Base-by-base conservation (phyloP, 164 flowering plant species). In the Tetrastigma voinierianum region DNA sequence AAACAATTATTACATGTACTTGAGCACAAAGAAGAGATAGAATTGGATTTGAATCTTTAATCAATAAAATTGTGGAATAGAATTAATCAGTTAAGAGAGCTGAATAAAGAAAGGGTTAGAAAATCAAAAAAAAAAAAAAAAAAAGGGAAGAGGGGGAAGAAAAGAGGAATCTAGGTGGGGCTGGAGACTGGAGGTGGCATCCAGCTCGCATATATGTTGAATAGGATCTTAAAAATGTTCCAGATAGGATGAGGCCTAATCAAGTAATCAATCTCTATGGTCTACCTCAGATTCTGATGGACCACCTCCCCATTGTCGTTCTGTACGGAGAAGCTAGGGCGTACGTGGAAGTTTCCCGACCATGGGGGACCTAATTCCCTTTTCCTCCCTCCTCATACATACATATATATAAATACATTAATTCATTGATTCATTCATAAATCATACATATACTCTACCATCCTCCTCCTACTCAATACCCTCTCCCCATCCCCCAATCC, bases 151-250 rank as follows among this genome's bases (percentile, higher is more conserved):
- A n/a, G n/a, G n/a, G n/a, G n/a, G 20, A 14, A 53, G 10, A 14
- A 17, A n/a, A 17, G 23, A 10, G 21, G 23, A 53, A 53, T 53
- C 56, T 53, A 17, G 21, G 23, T 10, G 3, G 56, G 20, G 21
- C 21, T 53, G 56, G 56, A 53, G 25, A 2, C 16, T 20, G 65
- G 49, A 16, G 32, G 60, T 57, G 60, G 60, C 45, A 14, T 32
- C 44, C 60, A 57, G 60, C 60, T 57, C 60, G 16, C 16, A 15
- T 56, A 7, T 7, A 4, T 53, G 10, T 20, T 23, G 20, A 14
- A 20, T 54, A 10, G 57, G 57, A 55, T 55, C n/a, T 55, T 18
- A 12, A 18, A 20, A 6, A 12, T n/a, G n/a, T n/a, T 49, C 18
- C 52, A 1, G 52, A 32, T 49, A 49, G 52, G 15, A n/a, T 20